phyloP scores from a whole-genome alignment of 345 rosid species.

The Murraya koenigii region DNA sequence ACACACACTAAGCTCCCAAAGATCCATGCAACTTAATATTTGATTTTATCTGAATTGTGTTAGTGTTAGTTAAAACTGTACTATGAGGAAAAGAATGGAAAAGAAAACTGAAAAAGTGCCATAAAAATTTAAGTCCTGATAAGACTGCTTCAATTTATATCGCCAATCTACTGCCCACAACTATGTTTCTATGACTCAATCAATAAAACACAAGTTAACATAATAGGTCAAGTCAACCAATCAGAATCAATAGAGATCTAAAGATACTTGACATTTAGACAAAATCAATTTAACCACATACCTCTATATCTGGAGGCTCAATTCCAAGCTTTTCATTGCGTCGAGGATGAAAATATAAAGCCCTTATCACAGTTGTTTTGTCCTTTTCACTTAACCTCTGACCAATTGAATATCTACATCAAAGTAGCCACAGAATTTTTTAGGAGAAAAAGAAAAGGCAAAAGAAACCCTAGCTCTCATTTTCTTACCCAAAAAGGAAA shows the following conservation, averaged over 20 bases:
- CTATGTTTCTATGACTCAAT: neutral
- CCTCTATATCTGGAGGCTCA: conserved; percentile 67
- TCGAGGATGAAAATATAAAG: conserved; percentile 74
- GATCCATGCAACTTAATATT: neutral
- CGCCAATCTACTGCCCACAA: neutral
- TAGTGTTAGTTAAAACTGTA: neutral
- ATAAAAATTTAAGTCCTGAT: neutral
- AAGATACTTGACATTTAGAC: neutral
- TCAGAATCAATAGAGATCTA: neutral
- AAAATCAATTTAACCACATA: conserved; percentile 11
- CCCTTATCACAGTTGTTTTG: conserved; percentile 43
- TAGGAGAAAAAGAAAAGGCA: neutral
- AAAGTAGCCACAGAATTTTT: neutral
- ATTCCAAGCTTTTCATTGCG: conserved; percentile 69
- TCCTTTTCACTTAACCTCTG: conserved; percentile 53
- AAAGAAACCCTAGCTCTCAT: neutral
- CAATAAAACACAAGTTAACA: neutral
- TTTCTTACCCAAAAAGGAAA: neutral
- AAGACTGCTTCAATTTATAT: neutral
- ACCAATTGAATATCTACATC: conserved; percentile 56
- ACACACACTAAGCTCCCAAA: neutral
- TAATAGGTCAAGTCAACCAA: neutral
- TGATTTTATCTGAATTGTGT: neutral
- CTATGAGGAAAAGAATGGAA: neutral
- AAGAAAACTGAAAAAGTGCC: neutral